phyloP scores from a whole-genome alignment of 495 filamentous ascomycete genomes.

The Aspergillus avenaceus region DNA sequence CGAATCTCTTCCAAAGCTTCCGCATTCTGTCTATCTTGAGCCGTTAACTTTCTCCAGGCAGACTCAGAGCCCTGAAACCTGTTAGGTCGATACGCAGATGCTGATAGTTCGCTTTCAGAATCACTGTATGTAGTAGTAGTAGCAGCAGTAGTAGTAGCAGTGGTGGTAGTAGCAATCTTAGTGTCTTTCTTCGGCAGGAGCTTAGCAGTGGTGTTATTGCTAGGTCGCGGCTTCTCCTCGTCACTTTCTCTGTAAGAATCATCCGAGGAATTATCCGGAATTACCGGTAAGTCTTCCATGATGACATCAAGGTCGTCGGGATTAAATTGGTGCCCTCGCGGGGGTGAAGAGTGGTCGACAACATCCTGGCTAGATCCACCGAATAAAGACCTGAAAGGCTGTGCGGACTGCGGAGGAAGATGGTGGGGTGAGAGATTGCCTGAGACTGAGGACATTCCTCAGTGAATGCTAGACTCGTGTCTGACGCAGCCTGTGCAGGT shows the following conservation, averaged over 20 bases:
- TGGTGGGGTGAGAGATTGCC: constrained; percentile 20
- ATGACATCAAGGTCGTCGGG: constrained; percentile 22
- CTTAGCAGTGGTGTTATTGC: neutral
- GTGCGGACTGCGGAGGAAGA: constrained; percentile 31
- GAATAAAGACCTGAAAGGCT: constrained; percentile 32
- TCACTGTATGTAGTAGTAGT: neutral
- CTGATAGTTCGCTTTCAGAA: constrained; percentile 3
- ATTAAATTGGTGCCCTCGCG: constrained; percentile 4
- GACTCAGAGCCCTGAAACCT: constrained; percentile 48
- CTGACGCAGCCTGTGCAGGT: neutral
- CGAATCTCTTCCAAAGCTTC: constrained; percentile 52
- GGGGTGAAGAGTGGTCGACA: constrained; percentile 7
- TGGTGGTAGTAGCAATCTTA: neutral
- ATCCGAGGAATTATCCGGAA: constrained; percentile 19
- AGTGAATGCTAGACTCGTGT: neutral
- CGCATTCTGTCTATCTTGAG: constrained; percentile 53
- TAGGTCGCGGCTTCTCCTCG: constrained; percentile 10
- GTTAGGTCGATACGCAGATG: constrained; percentile 42
- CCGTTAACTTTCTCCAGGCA: constrained; percentile 59
- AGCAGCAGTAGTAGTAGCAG: neutral
- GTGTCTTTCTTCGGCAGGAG: neutral
- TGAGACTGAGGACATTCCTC: constrained; percentile 36
- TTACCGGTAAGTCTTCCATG: constrained; percentile 18
- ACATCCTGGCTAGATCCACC: constrained; percentile 28
- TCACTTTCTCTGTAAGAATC: constrained; percentile 21